phyloP scores from a whole-genome alignment of 179 eudicot genomes.

The Nepenthes alata region DNA sequence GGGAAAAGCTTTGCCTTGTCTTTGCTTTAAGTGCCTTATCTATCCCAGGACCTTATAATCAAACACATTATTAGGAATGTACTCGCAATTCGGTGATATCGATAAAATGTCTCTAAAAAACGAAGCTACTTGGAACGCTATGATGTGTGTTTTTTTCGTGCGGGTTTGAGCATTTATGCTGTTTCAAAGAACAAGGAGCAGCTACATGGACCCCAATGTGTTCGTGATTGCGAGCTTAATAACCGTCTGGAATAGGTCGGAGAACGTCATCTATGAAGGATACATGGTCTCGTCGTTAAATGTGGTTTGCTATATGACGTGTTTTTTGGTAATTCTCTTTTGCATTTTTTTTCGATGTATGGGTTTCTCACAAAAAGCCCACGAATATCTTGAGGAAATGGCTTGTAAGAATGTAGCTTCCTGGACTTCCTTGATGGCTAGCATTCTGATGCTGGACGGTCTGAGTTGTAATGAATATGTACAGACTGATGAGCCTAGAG shows the following conservation, averaged over 20 bases:
- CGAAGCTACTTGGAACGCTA: conserved; percentile 12
- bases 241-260: conserved; percentile 41
- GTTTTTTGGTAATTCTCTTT: conserved; percentile 41
- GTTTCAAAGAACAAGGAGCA: conserved; percentile 33
- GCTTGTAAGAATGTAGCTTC: conserved; percentile 53
- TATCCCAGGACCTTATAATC: conserved; percentile 28
- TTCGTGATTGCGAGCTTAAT: conserved; percentile 48
- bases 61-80: conserved; percentile 64
- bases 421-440: conserved; percentile 66
- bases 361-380: conserved; percentile 31
- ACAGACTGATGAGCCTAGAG: conserved; percentile 31
- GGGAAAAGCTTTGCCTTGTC: conserved; percentile 47
- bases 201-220: conserved; percentile 29
- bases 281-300: conserved; percentile 43
- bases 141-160: too few species aligned
- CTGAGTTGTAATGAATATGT: conserved; percentile 25
- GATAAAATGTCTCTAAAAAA: conserved; percentile 60
- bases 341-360: conserved; percentile 47
- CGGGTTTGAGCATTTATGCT: conserved; percentile 17
- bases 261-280: conserved; percentile 33
- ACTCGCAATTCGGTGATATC: conserved; percentile 36
- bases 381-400: conserved; percentile 38
- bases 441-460: conserved; percentile 26
- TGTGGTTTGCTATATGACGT: conserved; percentile 41
- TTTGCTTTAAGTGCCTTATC: conserved; percentile 31